Base-by-base conservation (phyloP, 2,329 filamentous ascomycete genomes). In the Penicillium sclerotigenum region DNA sequence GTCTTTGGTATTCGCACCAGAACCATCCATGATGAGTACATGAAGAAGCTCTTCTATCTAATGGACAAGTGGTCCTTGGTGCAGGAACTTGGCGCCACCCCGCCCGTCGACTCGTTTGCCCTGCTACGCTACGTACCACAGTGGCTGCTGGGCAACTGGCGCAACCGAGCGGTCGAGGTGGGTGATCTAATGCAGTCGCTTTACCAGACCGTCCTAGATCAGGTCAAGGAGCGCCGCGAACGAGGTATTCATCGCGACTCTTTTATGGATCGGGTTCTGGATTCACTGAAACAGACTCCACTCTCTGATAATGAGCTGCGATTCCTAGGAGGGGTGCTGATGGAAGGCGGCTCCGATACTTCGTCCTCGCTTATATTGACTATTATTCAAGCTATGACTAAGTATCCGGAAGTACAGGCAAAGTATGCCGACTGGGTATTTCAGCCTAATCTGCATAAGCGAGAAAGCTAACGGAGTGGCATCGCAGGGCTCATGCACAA, bases 51-150 rank as follows among this genome's bases (percentile, higher is more conserved):
- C 1, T 53, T 38, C 34, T 16, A 47, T 18, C 28, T 53, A 22
- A 53, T 53, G 51, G 51, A 47, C 2, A 47, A 47, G n/a, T 53
- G 51, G 42, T 47, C 51, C 4, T 20, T 38, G 20, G 28, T 53
- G 5, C 33, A 31, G 34, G 51, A 53, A 4, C 8, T 46, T 6
- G 51, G 51, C 5, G 42, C 51, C 9, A 53, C 51, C 2, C 51
- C 51, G 1, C 51, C 51, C 2, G 42, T 54, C 1, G 37, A 48
- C 24, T 26, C 18, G 6, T 54, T 41, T 8, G 24, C 42, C 14
- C 7, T 54, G 16, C 20, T 54, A 5, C 43, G 16, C 4, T 41
- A 38, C 16, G 20, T 54, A 1, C 51, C 43, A 2, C 43, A 49
- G 22, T 20, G 20, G 5, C 13, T 54, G 4, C 22, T 47, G 4